Evolutionary conservation across 2,329 filamentous ascomycete genomes (phyloP).

Genomic region (Clarireedia homoeocarpa): DNA sequence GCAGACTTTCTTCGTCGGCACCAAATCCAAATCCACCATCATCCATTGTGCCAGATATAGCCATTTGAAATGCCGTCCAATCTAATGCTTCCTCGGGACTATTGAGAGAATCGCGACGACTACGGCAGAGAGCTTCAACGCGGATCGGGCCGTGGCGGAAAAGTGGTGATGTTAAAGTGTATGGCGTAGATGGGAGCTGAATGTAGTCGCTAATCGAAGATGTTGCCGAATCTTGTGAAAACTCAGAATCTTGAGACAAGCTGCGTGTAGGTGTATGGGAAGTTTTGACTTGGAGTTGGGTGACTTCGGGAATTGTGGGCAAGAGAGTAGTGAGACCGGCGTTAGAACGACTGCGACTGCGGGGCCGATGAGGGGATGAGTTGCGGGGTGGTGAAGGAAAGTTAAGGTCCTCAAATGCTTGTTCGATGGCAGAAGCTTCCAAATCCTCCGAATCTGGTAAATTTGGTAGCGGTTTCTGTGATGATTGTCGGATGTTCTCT

Average conservation of each 20-base stretch:
- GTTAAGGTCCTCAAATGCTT: constrained; percentile 19
- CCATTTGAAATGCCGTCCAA: constrained; percentile 60
- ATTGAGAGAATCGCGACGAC: constrained; percentile 23
- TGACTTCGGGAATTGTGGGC: constrained; percentile 37
- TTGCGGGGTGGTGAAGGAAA: constrained; percentile 30
- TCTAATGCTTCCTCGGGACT: constrained; percentile 44
- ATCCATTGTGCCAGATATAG: constrained; percentile 49
- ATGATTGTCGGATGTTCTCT: neutral
- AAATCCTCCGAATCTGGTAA: neutral
- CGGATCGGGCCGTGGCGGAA: constrained; percentile 50
- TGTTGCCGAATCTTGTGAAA: neutral
- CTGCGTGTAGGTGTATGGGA: neutral
- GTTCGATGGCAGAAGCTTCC: constrained; percentile 6
- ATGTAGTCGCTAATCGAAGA: constrained; percentile 27
- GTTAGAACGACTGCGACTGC: constrained; percentile 10
- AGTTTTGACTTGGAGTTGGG: constrained; percentile 11
- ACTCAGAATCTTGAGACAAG: constrained; percentile 6
- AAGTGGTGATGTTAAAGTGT: constrained; percentile 39
- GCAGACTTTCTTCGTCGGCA: constrained; percentile 10
- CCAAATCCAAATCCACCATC: constrained; percentile 31
- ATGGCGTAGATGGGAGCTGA: constrained; percentile 35
- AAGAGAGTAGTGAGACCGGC: constrained; percentile 24
- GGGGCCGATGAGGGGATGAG: constrained; percentile 29
- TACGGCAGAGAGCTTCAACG: constrained; percentile 37
- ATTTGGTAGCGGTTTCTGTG: neutral